Base-by-base conservation (phyloP, 1,139 yeast species). In the Saccharomyces pastorianus region DNA sequence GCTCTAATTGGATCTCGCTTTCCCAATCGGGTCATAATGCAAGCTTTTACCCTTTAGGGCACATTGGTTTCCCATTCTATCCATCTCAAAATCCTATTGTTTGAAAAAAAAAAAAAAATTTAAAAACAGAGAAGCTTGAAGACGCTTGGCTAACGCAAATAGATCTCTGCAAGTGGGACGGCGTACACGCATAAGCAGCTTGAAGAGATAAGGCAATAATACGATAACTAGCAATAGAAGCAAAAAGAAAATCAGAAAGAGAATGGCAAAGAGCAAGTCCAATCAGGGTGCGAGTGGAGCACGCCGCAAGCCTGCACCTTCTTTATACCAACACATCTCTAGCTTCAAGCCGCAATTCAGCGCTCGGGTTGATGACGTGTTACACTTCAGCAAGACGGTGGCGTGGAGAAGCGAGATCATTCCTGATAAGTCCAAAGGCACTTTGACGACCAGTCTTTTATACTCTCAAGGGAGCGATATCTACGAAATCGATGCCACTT, bases 341-440 rank as follows among this genome's bases (percentile, higher is more conserved):
- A 87, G 59, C 79, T 88, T 63, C 80, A 88, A 59, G 81, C 96
- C 46, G 76, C 81, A 58, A 81, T 88, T 23, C 49, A 56, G 59
- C 8, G 56, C 60, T 8, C 56, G 62, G 42, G 60, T 60, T n/a
- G 66, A 62, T 31, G 59, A 59, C 47, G 55, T 54, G 3, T 34
- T 54, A 9, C 59, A 58, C 25, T 58, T 57, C 20, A 59, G 55
- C 14, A 64, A 65, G 51, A 59, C 62, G 5, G 51, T 66, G 14
- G 57, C 62, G 2, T 67, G 66, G 50, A 59, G 67, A 28, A 62
- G 65, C 51, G 61, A 64, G 42, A 58, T 66, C 23, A 58, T 61
- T 3, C 68, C 69, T 5, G 61, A 66, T 50, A 61, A 55, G 34
- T 59, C 61, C 6, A 59, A 58, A 25, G 65, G 66, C 2, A 55